Evolutionary conservation across 179 eudicot species (phyloP).

Genomic region (Carnegiea gigantea): DNA sequence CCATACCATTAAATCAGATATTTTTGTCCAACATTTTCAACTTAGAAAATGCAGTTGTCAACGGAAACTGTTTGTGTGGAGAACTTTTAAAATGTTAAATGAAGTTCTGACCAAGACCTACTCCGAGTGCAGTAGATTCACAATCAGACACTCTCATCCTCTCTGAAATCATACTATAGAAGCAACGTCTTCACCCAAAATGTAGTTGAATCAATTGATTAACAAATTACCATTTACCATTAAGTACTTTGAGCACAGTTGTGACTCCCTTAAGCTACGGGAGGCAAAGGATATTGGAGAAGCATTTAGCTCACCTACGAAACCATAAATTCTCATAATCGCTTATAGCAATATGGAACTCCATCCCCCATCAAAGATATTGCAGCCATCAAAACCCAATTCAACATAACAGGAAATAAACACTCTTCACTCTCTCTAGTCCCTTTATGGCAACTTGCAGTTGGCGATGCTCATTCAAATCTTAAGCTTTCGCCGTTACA

Average conservation of each 20-base stretch:
- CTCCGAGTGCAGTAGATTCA: too few species aligned
- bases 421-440: too few species aligned
- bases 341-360: not conserved
- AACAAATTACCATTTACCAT: too few species aligned
- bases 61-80: not conserved
- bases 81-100: not conserved
- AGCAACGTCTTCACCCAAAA: too few species aligned
- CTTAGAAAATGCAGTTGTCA: not conserved
- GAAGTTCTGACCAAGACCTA: not conserved
- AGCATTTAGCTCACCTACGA: not conserved
- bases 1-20: not conserved
- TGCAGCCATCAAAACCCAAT: not conserved
- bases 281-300: not conserved
- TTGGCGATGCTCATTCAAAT: too few species aligned
- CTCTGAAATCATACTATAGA: too few species aligned
- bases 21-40: not conserved
- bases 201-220: too few species aligned
- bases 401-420: not conserved
- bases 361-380: not conserved
- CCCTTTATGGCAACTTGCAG: too few species aligned
- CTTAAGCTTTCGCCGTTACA: too few species aligned
- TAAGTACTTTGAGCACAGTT: not conserved
- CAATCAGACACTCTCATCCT: too few species aligned
- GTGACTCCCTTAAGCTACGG: not conserved
- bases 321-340: not conserved